Base-by-base conservation (phyloP, 345 rosid species). In the Salix exigua region DNA sequence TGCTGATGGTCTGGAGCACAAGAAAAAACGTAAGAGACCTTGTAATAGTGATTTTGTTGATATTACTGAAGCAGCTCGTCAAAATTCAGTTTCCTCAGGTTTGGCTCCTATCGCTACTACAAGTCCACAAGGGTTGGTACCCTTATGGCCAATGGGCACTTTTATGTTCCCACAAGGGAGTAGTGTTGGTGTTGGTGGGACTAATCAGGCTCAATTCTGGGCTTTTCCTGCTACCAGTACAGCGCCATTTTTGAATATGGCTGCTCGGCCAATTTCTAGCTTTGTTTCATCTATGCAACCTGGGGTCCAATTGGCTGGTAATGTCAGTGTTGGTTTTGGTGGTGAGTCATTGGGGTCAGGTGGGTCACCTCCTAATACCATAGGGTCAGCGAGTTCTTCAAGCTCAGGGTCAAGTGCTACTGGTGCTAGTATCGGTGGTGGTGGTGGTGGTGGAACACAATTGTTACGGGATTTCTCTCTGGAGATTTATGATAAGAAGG, bases 401-500 rank as follows among this genome's bases (percentile, higher is more conserved):
- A 74, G 69, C 71, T 82, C 87, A 1, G 78, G 78, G 1, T n/a
- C 72, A 53, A 64, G 44, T 44, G 19, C 42, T 11, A 66, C 63
- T 6, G 70, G 72, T 66, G 44, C 76, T 7, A 66, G 53, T 38
- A 53, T 33, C 35, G 37, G n/a, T 61, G 46, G 61, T 26, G 35
- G 21, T 0, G 66, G 75, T 11, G 50, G 35, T 62, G 66, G 71
- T 7, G 60, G 7, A 30, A 46, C 88, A 1, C 83, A 82, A 69
- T 68, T 80, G 86, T 84, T 86, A 3, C 86, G 86, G 72, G 94
- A 87, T 72, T 89, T 93, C 76, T 85, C 92, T 19, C 63, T 89
- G 87, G 92, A 89, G 87, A 82, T 90, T 79, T 81, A 80, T 77
- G 98, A 90, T 28, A 89, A 80, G 83, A 88, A 81, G 69, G 93